Evolutionary conservation across 768 basidiomycete species (phyloP), one percentile per base, ranked within the genome.

Genomic region (Terana coerulea): DNA sequence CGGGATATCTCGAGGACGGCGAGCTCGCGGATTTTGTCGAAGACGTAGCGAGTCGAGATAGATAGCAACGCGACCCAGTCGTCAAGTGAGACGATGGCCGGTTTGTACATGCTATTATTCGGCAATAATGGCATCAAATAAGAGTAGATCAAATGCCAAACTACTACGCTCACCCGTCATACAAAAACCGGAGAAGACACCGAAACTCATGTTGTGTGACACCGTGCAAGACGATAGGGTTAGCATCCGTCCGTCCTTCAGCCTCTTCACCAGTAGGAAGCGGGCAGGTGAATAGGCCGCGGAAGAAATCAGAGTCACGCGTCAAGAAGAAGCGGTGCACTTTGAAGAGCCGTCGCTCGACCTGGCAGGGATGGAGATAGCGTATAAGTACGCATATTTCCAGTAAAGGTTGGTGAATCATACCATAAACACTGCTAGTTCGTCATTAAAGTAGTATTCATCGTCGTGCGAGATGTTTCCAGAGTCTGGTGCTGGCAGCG

Each of bases 251-350:
- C 9, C 24, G 37, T 28, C 72, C 72, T 29, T 71, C 71, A 7
- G 63, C 59, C 5, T 34, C 43, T 28, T 57, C 64, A 2, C 50
- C 56, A 1, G 51, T 31, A 1, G 49, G 53, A 0, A 57, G 56
- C 11, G 69, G 68, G 30, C 63, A 63, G 8, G 58, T 19, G 54
- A 75, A 73, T 66, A 75, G 69, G 29, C 58, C 59, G 8, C 64
- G 59, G 58, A 76, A 77, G 14, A 70, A 62, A 14, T 64, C 57
- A 1, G 75, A 74, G 51, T 71, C 70, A 34, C 65, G 62, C 43
- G 61, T 62, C 25, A 77, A 58, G 46, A 70, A 72, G 53, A 72
- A 65, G 1, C 69, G 68, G 46, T 75, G 73, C 7, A 75, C 68
- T 52, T 69, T 72, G 63, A 70, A 75, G n/a, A 69, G 54, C 3